Percentiles rank a stretch among this genome's conserved stretches.
Evolutionary conservation across 225 moss, liverwort and hornwort genomes (phyloP).

Genomic region (Physcomitrium patens): DNA sequence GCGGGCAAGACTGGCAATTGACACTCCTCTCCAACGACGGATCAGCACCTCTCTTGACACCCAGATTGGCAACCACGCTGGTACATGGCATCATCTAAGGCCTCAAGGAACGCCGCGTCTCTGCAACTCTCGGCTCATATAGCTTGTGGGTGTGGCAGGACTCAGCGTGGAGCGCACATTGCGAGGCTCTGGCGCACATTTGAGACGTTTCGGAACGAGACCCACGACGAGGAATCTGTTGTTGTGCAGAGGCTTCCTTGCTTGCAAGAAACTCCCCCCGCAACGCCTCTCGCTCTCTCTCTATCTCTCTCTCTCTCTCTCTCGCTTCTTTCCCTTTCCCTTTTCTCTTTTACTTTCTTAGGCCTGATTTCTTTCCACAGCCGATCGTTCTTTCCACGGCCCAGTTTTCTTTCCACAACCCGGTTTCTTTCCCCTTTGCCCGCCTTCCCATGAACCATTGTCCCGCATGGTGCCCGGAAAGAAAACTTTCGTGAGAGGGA

Average conservation of each 20-base stretch:
- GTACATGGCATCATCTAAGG: background rate
- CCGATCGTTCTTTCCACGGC: no score
- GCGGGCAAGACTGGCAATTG: background rate
- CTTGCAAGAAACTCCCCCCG: background rate
- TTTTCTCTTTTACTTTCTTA: no score
- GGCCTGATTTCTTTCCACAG: no score
- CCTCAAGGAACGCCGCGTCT: constrained; percentile 1
- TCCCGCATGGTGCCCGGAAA: no score
- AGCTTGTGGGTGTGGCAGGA: background rate
- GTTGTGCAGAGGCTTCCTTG: background rate
- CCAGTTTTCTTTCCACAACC: no score
- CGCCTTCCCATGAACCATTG: no score
- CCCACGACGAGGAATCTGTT: background rate
- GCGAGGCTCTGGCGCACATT: background rate
- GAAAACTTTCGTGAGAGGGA: no score
- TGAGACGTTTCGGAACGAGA: background rate
- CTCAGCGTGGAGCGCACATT: background rate
- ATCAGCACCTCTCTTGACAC: background rate
- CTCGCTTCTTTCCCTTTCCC: no score
- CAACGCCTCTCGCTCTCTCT: background rate
- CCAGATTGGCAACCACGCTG: background rate
- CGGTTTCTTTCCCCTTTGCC: no score
- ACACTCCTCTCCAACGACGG: constrained; percentile 14
- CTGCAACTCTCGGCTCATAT: background rate
- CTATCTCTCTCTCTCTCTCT: no score